phyloP scores from a whole-genome alignment of 345 rosid genomes.

The Abelmoschus esculentus region DNA sequence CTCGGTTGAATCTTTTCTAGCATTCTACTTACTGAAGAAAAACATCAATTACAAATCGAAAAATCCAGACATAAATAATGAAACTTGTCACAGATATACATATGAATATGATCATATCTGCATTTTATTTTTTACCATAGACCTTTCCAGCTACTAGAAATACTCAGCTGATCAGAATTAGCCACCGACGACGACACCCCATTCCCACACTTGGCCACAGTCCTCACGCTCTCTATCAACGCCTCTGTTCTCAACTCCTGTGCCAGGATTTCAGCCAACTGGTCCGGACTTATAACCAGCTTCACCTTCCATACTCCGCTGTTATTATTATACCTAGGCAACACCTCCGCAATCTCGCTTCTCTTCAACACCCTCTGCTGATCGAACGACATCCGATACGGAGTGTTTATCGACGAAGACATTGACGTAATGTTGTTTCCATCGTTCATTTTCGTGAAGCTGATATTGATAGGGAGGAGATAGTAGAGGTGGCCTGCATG shows the following conservation, averaged over 20 bases:
- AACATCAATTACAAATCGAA: no score
- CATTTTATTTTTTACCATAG: conserved; percentile 9
- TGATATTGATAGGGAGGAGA: conserved; percentile 43
- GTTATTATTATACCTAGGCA: conserved; percentile 39
- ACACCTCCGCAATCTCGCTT: conserved; percentile 31
- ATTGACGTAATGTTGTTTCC: neutral
- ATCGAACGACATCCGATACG: conserved; percentile 55
- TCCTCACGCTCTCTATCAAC: conserved; percentile 75
- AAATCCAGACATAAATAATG: neutral
- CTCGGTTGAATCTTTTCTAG: no score
- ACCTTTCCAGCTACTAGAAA: conserved; percentile 47
- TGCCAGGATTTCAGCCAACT: conserved; percentile 63
- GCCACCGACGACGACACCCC: conserved; percentile 31
- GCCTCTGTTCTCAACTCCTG: conserved; percentile 68
- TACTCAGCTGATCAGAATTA: conserved; percentile 47
- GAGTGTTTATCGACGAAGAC: conserved; percentile 19
- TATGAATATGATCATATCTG: no score
- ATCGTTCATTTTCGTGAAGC: neutral
- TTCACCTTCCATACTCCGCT: conserved; percentile 84
- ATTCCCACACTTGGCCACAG: conserved; percentile 68
- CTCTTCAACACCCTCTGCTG: conserved; percentile 31
- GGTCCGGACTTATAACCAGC: conserved; percentile 67
- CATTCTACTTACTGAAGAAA: no score
- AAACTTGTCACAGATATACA: neutral
- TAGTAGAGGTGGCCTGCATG: conserved; percentile 55